Conservation (phyloP, 352 stramenopile species). For the Phytophthora pluvialis region DNA sequence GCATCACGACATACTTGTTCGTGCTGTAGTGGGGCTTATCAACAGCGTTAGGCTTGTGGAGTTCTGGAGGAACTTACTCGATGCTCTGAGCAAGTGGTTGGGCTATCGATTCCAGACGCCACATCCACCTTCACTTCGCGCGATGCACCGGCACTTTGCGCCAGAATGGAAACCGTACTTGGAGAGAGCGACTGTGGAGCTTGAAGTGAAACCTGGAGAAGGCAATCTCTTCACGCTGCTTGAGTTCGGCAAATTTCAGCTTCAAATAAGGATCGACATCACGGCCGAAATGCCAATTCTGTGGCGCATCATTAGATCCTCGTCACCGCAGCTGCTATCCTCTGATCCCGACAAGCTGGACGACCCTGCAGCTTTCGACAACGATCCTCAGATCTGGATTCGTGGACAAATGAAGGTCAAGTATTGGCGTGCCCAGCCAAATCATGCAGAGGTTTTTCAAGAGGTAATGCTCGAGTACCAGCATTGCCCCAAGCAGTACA, state of each 20-base stretch:
- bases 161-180: conserved; percentile 45
- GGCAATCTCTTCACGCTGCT: conserved; percentile 36
- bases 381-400: conserved; percentile 43
- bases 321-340: conserved; percentile 23
- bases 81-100: conserved; percentile 35
- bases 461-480: conserved; percentile 46
- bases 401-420: conserved; percentile 47
- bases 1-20: conserved; percentile 38
- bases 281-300: conserved; percentile 42
- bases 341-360: conserved; percentile 25
- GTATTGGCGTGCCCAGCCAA: conserved; percentile 31
- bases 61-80: conserved; percentile 58
- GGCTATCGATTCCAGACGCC: conserved; percentile 24
- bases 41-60: conserved; percentile 49
- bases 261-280: conserved; percentile 56
- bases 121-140: conserved; percentile 45
- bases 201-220: conserved; percentile 21
- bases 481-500: conserved; percentile 41
- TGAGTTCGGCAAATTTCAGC: conserved; percentile 43
- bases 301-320: conserved; percentile 52
- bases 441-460: conserved; percentile 19
- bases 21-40: conserved; percentile 47
- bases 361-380: conserved; percentile 10
- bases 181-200: conserved; percentile 28
- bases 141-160: conserved; percentile 56